Conservation (phyloP, 768 basidiomycete species). For the Udeniomyces megalosporus region DNA sequence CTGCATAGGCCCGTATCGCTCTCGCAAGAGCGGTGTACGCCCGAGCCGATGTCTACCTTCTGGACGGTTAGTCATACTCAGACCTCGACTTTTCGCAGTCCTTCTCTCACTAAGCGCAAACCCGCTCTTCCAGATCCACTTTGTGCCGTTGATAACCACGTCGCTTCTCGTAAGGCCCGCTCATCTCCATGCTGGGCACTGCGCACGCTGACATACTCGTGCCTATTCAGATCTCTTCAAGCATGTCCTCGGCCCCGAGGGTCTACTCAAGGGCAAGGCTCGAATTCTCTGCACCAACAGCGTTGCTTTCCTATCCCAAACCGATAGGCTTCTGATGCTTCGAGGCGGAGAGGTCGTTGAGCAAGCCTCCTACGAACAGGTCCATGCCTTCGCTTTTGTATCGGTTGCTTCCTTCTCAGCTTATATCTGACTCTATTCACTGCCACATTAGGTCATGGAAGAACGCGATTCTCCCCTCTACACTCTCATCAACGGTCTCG, state of each 20-base stretch:
- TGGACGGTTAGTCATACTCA: conserved; percentile 37
- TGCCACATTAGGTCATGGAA: conserved; percentile 31
- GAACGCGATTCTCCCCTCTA: conserved; percentile 50
- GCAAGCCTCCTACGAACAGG: conserved; percentile 45
- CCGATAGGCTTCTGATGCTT: conserved; percentile 57
- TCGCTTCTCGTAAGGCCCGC: conserved; percentile 11
- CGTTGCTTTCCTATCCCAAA: conserved; percentile 62
- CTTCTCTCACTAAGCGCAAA: neutral
- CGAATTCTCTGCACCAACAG: conserved; percentile 74
- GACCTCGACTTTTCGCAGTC: no score
- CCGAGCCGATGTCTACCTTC: conserved; percentile 73
- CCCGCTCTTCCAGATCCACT: conserved; percentile 45
- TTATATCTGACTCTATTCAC: neutral
- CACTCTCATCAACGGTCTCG: conserved; percentile 43
- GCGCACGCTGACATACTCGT: neutral
- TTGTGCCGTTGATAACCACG: conserved; percentile 39
- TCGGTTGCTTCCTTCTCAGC: neutral
- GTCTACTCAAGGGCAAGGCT: conserved; percentile 65
- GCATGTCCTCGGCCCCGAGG: conserved; percentile 69
- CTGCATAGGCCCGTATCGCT: conserved; percentile 25
- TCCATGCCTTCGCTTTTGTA: conserved; percentile 21
- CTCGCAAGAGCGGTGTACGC: conserved; percentile 74
- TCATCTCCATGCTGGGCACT: neutral
- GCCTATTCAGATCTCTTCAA: conserved; percentile 34
- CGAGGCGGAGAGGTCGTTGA: conserved; percentile 72